Evolutionary conservation across 2,329 filamentous ascomycete genomes (phyloP).

Genomic region (Fusarium haematococcum): DNA sequence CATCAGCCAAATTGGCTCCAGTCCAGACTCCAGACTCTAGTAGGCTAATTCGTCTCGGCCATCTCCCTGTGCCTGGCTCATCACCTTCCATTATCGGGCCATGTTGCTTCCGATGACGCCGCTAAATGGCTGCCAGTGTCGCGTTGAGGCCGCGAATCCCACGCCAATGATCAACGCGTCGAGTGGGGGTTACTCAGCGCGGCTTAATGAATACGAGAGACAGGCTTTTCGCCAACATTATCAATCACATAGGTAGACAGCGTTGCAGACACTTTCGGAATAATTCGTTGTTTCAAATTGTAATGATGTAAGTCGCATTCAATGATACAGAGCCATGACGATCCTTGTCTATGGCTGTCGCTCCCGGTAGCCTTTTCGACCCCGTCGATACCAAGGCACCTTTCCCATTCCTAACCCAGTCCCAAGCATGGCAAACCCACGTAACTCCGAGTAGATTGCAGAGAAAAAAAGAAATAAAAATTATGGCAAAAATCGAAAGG

Average conservation of each 20-base stretch:
- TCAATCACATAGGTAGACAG: neutral
- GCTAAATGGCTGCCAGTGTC: neutral
- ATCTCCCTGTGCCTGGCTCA: neutral
- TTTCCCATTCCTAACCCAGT: conserved; percentile 34
- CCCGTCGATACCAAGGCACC: conserved; percentile 34
- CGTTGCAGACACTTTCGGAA: neutral
- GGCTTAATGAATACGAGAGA: neutral
- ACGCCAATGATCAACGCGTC: conserved; percentile 21
- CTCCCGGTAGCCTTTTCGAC: conserved; percentile 31
- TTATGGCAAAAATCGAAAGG: neutral
- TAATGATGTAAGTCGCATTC: conserved; percentile 23
- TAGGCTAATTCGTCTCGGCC: neutral
- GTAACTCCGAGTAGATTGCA: conserved; percentile 39
- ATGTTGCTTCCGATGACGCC: conserved; percentile 4
- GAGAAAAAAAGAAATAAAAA: conserved; percentile 13
- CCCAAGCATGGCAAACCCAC: conserved; percentile 42
- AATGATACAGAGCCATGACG: conserved; percentile 39
- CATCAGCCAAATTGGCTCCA: neutral
- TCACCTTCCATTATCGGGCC: neutral
- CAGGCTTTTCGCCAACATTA: neutral
- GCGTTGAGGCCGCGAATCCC: conserved; percentile 14
- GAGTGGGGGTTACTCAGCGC: neutral
- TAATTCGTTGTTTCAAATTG: conserved; percentile 1
- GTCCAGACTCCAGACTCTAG: neutral
- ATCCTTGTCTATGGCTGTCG: conserved; percentile 37